Base-by-base conservation (phyloP, 2,329 filamentous ascomycete species). In the Sclerotinia trifoliorum region DNA sequence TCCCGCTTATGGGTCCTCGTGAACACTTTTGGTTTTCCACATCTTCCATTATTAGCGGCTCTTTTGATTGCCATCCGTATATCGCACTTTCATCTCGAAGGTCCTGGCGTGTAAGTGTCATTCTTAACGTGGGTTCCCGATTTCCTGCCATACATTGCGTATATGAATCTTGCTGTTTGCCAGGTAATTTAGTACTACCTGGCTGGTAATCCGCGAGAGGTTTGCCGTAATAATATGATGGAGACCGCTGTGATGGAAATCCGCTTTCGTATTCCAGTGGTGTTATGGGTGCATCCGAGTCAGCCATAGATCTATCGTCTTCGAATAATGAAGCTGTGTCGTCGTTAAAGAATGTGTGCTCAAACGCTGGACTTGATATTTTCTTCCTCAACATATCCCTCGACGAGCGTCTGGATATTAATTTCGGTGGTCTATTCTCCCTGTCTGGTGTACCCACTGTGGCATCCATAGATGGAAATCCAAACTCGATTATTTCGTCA, bases 61-160 rank as follows among this genome's bases (percentile, higher is more conserved):
- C 82, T 71, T 83, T 78, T 44, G 80, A 80, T 74, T 90, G 86
- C 87, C 88, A 91, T 54, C 88, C 88, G 74, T 93, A 92, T 21
- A 92, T 83, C 70, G 89, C 84, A 15, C 90, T 87, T 70, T 94
- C 90, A 71, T 89, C 84, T 5, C 93, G 88, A 60, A 98, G 84
- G 77, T 98, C 94, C 0, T 93, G 92, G 58, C 94, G 85, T 4
- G 95, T 98, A 66, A 98, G 84, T 0, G 94, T 98, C 93, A 98
- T 96, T 61, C 94, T 91, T 61, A 98, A 81, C 3, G 95, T 98
- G 94, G 97, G 97, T 78, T 98, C 94, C 46, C 94, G 86, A 67
- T 87, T 90, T 46, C 85, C 83, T 0, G 84, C 81, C 2, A 85
- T 80, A 6, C 82, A 83, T 60, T 86, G 84, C 15, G 81, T 79